Evolutionary conservation across 1,284 basidiomycete genomes (phyloP).

Genomic region (Sutorius eximius): DNA sequence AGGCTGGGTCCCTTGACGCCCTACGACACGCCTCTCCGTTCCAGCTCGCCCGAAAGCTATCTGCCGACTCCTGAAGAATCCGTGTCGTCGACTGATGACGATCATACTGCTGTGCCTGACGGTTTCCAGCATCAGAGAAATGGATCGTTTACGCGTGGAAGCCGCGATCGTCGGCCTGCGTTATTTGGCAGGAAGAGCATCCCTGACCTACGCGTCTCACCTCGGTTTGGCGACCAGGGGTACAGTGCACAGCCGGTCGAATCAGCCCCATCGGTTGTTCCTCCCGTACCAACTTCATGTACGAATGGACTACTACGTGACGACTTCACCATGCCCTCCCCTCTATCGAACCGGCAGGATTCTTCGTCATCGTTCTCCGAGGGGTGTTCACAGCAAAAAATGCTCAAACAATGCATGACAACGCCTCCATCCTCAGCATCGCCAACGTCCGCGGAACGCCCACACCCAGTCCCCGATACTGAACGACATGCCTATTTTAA

Average conservation of each 20-base stretch:
- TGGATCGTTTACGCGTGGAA: constrained; percentile 53
- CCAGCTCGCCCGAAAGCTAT: constrained; percentile 56
- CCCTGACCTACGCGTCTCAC: constrained; percentile 74
- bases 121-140: constrained; percentile 52
- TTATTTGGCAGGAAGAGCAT: constrained; percentile 79
- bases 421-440: constrained; percentile 46
- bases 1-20: constrained; percentile 48
- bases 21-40: constrained; percentile 46
- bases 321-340: constrained; percentile 45
- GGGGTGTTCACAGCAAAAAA: constrained; percentile 26
- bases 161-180: constrained; percentile 38
- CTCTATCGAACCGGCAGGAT: constrained; percentile 45
- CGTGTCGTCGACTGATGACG: constrained; percentile 42
- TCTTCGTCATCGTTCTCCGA: constrained; percentile 42
- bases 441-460: constrained; percentile 41
- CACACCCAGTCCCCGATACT: constrained; percentile 62
- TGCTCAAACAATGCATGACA: constrained; percentile 33
- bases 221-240: constrained; percentile 40
- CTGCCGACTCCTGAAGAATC: constrained; percentile 61
- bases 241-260: constrained; percentile 27
- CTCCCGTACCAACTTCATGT: constrained; percentile 13
- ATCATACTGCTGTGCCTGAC: constrained; percentile 30
- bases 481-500: constrained; percentile 95
- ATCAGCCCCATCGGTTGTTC: constrained; percentile 6
- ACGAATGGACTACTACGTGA: constrained; percentile 30